Evolutionary conservation across 148 eudicot genomes (phyloP).

Genomic region (Persicaria tinctoria): DNA sequence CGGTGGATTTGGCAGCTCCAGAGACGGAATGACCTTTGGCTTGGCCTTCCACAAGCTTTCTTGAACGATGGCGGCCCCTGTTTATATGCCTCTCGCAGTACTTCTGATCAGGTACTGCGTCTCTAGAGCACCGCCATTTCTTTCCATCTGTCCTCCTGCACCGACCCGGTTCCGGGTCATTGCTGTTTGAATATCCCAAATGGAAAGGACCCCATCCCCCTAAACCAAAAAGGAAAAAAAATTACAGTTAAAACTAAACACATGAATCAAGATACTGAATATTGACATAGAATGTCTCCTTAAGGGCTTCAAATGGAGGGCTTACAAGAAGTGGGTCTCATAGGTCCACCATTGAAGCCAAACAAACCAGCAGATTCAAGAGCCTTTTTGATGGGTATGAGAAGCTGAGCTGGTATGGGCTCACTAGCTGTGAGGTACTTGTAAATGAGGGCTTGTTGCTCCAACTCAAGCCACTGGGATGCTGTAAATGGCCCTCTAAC

Average conservation of each 20-base stretch:
- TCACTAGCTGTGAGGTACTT: slow-evolving; percentile 71
- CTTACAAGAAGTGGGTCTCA: slow-evolving; percentile 67
- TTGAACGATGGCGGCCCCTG: slow-evolving; percentile 97
- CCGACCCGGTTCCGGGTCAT: slow-evolving; percentile 85
- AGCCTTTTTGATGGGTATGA: slow-evolving; percentile 59
- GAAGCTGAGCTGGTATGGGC: slow-evolving; percentile 71
- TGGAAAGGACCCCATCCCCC: slow-evolving; percentile 83
- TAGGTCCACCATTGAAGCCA: slow-evolving; percentile 49
- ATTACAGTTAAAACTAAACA: slow-evolving; percentile 1
- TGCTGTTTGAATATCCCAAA: slow-evolving; percentile 70
- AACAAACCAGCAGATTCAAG: slow-evolving; percentile 43
- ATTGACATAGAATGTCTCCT: background rate
- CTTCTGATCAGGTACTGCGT: slow-evolving; percentile 79
- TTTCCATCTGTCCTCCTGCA: slow-evolving; percentile 90
- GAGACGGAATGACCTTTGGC: slow-evolving; percentile 11
- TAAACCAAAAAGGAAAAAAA: slow-evolving; percentile 4
- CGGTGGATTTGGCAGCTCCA: slow-evolving; percentile 5
- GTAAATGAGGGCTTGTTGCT: slow-evolving; percentile 84
- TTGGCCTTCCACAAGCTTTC: slow-evolving; percentile 90
- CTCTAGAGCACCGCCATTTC: slow-evolving; percentile 96
- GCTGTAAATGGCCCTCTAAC: slow-evolving; percentile 69
- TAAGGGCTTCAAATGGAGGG: background rate
- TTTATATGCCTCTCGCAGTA: slow-evolving; percentile 92
- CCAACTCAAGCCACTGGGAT: slow-evolving; percentile 86
- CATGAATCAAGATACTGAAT: background rate